A percentile compares a stretch with the other conserved stretches of the same genome.
Conservation (phyloP, 169 alveolate species). For the Cryptosporidium tyzzeri region DNA sequence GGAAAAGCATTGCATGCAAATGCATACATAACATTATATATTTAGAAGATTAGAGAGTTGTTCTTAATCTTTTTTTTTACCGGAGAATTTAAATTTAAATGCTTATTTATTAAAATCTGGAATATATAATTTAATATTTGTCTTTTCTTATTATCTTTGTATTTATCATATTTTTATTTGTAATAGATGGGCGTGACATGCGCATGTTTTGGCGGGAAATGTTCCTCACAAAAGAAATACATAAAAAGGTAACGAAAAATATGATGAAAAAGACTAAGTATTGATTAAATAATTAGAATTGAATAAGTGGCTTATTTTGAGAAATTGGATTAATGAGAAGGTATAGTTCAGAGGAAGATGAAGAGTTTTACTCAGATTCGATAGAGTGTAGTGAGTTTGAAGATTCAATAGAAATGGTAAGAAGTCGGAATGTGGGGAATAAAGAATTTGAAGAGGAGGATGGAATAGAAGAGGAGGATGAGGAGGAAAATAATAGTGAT, state of each 20-base stretch:
- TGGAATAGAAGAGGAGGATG: neutral
- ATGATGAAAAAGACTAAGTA: no score
- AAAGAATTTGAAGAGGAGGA: neutral
- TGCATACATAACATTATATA: neutral
- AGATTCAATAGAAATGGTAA: neutral
- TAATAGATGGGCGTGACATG: neutral
- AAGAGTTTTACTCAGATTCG: slow-evolving; percentile 17
- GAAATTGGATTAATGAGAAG: neutral
- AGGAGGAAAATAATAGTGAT: no score
- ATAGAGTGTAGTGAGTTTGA: slow-evolving; percentile 9
- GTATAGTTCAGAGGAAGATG: neutral
- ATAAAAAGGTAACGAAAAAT: slow-evolving; percentile 4
- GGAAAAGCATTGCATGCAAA: neutral
- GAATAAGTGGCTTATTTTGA: neutral
- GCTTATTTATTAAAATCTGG: neutral
- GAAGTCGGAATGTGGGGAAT: neutral
- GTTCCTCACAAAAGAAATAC: neutral
- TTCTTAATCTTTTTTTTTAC: neutral
- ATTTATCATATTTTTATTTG: no score
- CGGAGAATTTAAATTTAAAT: neutral
- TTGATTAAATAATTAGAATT: neutral
- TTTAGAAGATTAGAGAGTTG: neutral
- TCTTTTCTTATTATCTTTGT: neutral
- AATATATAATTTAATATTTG: no score
- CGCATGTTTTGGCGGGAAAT: neutral